A percentile compares a stretch with the other conserved stretches of the same genome.
Evolutionary conservation across 192 early-diverging fungal species (phyloP).

Genomic region (Coemansia sp.): DNA sequence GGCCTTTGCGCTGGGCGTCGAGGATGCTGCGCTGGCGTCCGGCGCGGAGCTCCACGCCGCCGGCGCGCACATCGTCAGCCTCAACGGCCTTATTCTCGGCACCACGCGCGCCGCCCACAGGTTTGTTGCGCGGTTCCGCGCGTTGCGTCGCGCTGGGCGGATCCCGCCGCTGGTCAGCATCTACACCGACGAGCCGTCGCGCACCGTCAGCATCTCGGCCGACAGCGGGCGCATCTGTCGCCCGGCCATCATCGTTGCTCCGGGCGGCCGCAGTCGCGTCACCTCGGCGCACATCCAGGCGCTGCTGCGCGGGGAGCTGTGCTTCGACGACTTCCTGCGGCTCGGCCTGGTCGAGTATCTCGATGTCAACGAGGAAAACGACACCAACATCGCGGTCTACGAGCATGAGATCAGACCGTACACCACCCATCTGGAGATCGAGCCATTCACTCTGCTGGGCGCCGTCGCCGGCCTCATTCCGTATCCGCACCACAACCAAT

Average conservation of each 20-base stretch:
- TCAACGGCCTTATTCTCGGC: constrained; percentile 94
- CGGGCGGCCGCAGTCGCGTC: constrained; percentile 72
- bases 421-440: constrained; percentile 95
- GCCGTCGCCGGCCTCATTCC: constrained; percentile 98
- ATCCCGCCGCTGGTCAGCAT: constrained; percentile 91
- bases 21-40: constrained; percentile 87
- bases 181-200: constrained; percentile 78
- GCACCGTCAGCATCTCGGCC: constrained; percentile 86
- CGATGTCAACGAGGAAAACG: constrained; percentile 97
- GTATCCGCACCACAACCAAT: constrained; percentile 98
- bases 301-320: constrained; percentile 58
- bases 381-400: constrained; percentile 91
- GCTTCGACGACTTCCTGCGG: constrained; percentile 90
- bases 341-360: constrained; percentile 93
- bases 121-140: constrained; percentile 87
- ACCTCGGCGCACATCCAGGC: constrained; percentile 64
- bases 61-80: constrained; percentile 81
- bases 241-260: constrained; percentile 87
- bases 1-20: constrained; percentile 84
- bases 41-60: constrained; percentile 83
- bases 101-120: constrained; percentile 76
- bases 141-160: constrained; percentile 81
- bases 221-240: constrained; percentile 97
- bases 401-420: constrained; percentile 81
- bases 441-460: constrained; percentile 92